Percentiles rank a stretch among this genome's conserved stretches.
phyloP scores from a whole-genome alignment of 2,329 filamentous ascomycete genomes.

The Monilinia polystroma region DNA sequence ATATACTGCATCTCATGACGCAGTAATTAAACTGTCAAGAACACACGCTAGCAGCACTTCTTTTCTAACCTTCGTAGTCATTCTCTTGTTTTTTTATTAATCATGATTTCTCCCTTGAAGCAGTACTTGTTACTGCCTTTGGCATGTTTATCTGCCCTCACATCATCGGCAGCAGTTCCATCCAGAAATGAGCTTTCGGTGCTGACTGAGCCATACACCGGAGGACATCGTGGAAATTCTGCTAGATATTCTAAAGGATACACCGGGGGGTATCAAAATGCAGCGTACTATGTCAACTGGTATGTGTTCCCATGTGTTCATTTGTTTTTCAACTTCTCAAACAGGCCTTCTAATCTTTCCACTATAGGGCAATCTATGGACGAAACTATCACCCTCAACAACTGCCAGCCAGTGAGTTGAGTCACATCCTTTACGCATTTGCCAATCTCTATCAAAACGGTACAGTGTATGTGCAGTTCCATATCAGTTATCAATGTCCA shows the following conservation, averaged over 20 bases:
- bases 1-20: too few relatives aligned
- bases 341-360: not conserved
- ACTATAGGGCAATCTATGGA: not conserved
- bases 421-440: constrained; percentile 79
- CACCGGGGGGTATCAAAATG: not conserved
- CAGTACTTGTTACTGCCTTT: not conserved
- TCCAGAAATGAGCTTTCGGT: not conserved
- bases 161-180: not conserved
- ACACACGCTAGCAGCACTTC: not conserved
- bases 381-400: constrained; percentile 45
- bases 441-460: constrained; percentile 71
- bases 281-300: not conserved
- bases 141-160: not conserved
- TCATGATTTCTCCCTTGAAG: not conserved
- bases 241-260: too few relatives aligned
- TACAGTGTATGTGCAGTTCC: constrained; percentile 55
- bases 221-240: too few relatives aligned
- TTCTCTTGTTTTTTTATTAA: not conserved
- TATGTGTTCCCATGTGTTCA: not conserved
- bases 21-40: not conserved
- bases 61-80: not conserved
- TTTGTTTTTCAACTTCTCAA: not conserved
- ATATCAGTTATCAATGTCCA: constrained; percentile 51
- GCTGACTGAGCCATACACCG: not conserved
- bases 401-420: constrained; percentile 67